Evolutionary conservation across 2,329 filamentous ascomycete species (phyloP), one percentile per base, ranked within the genome.

Genomic region (Phialemonium atrogriseum): DNA sequence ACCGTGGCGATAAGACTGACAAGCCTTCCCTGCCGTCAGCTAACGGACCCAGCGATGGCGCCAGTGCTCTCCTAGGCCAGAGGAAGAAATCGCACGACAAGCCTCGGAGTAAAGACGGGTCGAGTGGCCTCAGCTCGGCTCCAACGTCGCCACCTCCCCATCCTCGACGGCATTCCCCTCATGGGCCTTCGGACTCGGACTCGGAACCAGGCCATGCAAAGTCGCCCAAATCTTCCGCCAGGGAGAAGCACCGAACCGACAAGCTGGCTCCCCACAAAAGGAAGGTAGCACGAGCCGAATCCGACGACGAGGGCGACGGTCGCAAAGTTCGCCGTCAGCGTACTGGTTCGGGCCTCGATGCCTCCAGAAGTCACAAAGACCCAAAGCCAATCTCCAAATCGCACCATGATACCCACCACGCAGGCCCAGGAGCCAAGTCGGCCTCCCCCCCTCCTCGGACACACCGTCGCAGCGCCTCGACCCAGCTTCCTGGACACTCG

Each of bases 401-500:
- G 11, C 40, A 35, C 23, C 41, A 44, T 22, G 49, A 54, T 10
- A 36, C 40, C 20, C 64, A 56, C 38, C 34, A 49, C 8, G 40
- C 56, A 52, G 34, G 36, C 47, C 13, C 48, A 52, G 53, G 53
- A 27, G 57, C 61, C 33, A 54, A 69, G 39, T 84, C 80, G 8
- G 56, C 64, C 13, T 84, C 80, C 12, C 79, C 79, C 9, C 71
- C 66, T 28, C 51, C 61, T 29, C 68, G 70, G 43, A 51, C 57
- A 17, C 79, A 84, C 49, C 69, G 77, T 32, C 68, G 79, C 37
- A 80, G 77, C 42, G 59, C 66, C 17, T 84, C 80, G 3, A 78
- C 72, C 1, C 77, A 82, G 46, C 61, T 79, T 13, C 64, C 71
- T 2, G 61, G 68, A 4, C 57, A 73, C 37, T 59, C 65, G 8